Evolutionary conservation across 345 rosid genomes (phyloP), one percentile per base, ranked within the genome.

Genomic region (Sonneratia caseolaris): DNA sequence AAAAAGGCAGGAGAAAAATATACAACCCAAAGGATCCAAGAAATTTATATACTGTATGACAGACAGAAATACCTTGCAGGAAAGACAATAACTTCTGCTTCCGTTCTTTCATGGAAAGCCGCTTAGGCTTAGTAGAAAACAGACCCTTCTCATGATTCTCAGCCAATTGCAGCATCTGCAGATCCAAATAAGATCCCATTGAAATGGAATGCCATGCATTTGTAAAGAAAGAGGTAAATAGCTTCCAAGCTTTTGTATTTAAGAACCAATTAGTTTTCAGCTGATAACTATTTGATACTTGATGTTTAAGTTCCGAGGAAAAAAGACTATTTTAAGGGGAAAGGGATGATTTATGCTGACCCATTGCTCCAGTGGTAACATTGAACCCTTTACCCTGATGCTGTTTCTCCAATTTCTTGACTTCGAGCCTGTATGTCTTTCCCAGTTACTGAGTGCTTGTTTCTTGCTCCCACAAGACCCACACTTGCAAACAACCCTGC

Each of bases 381-480:
- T 86, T 75, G 98, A 89, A 67, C 83, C 91, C 85, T 95, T 90
- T 78, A 95, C 99, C 84, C 79, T 85, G 71, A 95, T 82, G 68
- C 93, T 90, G 69, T 81, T 84, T 80, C 81, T 87, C 99, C 99
- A 95, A 70, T 95, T 90, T 78, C 88, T 90, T 69, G 83, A 76
- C 82, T 85, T 89, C 71, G 97, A 90, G 76, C 97, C 97, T 72
- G 96, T 89, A 76, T 95, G 99, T 37, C 90, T 80, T 81, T 95
- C 99, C 99, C 99, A 95, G 76, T 92, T 90, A 77, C 98, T 90
- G 66, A 92, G 97, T 62, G 98, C 92, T 84, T 82, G 89, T 80
- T 90, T 92, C 76, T 84, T 89, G 68, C 87, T 71, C 53, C 99
- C 99, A 84, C 99, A 95, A 68, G 64, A 81, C 47, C 96, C 96